Evolutionary conservation across 345 rosid genomes (phyloP).

Genomic region (Brassica rapa): DNA sequence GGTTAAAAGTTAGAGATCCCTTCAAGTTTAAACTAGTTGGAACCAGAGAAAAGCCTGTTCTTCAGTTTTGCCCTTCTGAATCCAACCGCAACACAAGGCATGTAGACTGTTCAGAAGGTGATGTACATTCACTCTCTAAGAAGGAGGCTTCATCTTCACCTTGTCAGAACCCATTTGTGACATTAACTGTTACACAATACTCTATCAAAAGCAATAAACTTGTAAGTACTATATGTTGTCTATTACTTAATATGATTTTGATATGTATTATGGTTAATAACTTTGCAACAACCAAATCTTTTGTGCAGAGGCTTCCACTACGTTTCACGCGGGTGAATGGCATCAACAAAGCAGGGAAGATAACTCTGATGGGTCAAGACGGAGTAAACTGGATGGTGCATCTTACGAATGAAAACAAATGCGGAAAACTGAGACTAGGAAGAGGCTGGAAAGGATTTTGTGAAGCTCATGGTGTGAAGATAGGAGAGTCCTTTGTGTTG

Average conservation of each 20-base stretch:
- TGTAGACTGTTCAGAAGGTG: constrained; percentile 12
- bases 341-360: constrained; percentile 6
- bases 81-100: neutral
- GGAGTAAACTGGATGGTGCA: neutral
- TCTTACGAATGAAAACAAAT: neutral
- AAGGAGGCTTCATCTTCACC: constrained; percentile 14
- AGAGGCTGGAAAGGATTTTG: constrained; percentile 31
- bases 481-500: constrained; percentile 26
- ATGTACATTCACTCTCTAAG: constrained; percentile 12
- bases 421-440: constrained; percentile 22
- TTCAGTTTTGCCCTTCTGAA: constrained; percentile 13
- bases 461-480: constrained; percentile 19
- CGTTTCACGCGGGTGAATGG: constrained; percentile 25
- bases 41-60: constrained; percentile 6
- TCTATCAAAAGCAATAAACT: neutral
- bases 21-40: constrained; percentile 30
- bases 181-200: constrained; percentile 16
- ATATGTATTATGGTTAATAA: neutral
- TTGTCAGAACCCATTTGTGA: constrained; percentile 26
- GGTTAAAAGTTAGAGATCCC: constrained; percentile 17
- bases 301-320: constrained; percentile 24
- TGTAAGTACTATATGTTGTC: neutral
- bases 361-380: constrained; percentile 14
- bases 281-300: neutral
- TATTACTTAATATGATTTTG: too few relatives aligned